Evolutionary conservation across 1,139 yeast genomes (phyloP).

Genomic region (Hansenula sp.): DNA sequence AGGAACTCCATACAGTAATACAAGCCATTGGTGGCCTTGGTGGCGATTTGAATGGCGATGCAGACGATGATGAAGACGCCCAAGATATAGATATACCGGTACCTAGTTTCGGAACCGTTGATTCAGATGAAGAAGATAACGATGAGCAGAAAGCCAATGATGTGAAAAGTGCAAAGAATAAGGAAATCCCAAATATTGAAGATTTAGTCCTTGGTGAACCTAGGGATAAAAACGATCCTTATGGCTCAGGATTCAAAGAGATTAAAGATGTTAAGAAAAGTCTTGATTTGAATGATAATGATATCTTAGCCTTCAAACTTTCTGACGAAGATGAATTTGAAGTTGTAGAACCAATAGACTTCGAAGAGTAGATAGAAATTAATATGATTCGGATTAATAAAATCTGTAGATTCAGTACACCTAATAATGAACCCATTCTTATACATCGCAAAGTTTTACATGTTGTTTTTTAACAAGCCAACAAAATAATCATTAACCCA

Average conservation of each 20-base stretch:
- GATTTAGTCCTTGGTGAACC: conserved; percentile 18
- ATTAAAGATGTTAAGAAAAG: conserved; percentile 5
- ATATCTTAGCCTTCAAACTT: conserved; percentile 18
- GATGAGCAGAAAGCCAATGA: neutral
- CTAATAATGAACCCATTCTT: too few species aligned
- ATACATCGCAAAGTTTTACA: neutral
- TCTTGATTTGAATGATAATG: conserved; percentile 11
- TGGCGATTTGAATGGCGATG: conserved; percentile 1
- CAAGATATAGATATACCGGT: conserved; percentile 6
- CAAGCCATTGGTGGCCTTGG: conserved; percentile 45
- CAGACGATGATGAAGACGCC: conserved; percentile 22
- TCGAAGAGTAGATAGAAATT: neutral
- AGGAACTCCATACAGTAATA: conserved; percentile 34
- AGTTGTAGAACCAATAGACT: conserved; percentile 13
- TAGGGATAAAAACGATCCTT: conserved; percentile 14
- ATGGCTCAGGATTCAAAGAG: conserved; percentile 13
- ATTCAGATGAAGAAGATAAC: conserved; percentile 18
- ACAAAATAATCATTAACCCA: conserved; percentile 1
- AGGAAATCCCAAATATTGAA: conserved; percentile 8
- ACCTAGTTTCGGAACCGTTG: neutral
- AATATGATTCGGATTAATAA: too few species aligned
- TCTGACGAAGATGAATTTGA: conserved; percentile 13
- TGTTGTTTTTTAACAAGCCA: conserved; percentile 1
- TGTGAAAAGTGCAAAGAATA: conserved; percentile 2
- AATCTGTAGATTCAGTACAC: too few species aligned